Base-by-base conservation (phyloP, 495 filamentous ascomycete species). In the Xylaria castorea region DNA sequence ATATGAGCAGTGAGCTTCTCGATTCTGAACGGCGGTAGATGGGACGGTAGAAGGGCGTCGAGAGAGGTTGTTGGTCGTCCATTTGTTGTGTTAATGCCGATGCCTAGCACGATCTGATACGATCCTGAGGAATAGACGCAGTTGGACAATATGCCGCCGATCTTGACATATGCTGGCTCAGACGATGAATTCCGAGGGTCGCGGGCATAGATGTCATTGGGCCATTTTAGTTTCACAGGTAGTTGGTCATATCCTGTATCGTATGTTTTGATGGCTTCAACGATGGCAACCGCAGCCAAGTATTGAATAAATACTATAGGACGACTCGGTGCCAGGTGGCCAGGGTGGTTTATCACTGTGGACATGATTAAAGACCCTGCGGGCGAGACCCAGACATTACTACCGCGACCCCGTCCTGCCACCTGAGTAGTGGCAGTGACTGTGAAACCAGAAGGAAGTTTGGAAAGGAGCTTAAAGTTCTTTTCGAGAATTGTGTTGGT, bases 281-380 rank as follows among this genome's bases (percentile, higher is more conserved):
- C 91, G 42, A 94, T 92, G n/a, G 96, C 97, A 57, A 99, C 85
- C 4, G 94, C 95, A 2, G 93, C 91, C 18, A 99, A 86, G 76
- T 99, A 98, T 77, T 99, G 96, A 55, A 98, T 86, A 83, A 98
- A 98, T 7, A 97, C 90, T 5, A 99, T 92, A 2, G 97, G 95
- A 0, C 96, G 92, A 1, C 87, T 87, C 6, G 87, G 81, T 20
- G 89, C 89, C 63, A 94, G 86, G 40, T 90, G 85, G 42, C 92
- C 89, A 9, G 91, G 86, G 81, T 98, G 97, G 44, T 92, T 91
- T 58, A 99, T 87, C 22, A 95, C 89, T 16, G 91, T 93, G 9
- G 93, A 97, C 83, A 96, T 94, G 75, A 98, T 90, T 11, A 99
- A 87, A 25, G 90, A 88, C 0, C 96, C 96, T 2, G 93, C 87